Conservation (phyloP, 208 protist genomes). For the Crithidia thermophila region DNA sequence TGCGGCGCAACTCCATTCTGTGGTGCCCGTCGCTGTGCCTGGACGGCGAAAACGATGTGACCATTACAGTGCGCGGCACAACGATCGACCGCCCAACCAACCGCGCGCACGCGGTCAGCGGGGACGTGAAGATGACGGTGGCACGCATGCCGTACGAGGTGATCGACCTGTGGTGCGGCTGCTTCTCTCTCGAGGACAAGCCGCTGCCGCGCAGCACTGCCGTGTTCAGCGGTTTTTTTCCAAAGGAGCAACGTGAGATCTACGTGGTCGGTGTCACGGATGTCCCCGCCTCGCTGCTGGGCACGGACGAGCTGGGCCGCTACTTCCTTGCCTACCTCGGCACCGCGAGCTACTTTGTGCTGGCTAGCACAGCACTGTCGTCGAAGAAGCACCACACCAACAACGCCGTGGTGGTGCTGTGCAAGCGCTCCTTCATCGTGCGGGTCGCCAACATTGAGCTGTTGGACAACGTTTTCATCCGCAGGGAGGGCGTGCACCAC, state of each 20-base stretch:
- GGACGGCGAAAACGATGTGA: slow-evolving; percentile 56
- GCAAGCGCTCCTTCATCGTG: slow-evolving; percentile 64
- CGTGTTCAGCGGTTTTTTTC: slow-evolving; percentile 71
- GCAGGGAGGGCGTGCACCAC: slow-evolving; percentile 32
- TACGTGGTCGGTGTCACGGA: slow-evolving; percentile 75
- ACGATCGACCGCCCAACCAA: slow-evolving; percentile 57
- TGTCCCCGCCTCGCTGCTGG: slow-evolving; percentile 47
- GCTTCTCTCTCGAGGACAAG: slow-evolving; percentile 65
- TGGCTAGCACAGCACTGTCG: slow-evolving; percentile 45
- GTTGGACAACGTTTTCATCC: slow-evolving; percentile 38
- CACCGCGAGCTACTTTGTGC: slow-evolving; percentile 45
- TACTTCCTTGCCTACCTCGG: slow-evolving; percentile 71
- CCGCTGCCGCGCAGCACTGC: slow-evolving; percentile 50
- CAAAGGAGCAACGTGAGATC: slow-evolving; percentile 66
- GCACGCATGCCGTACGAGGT: slow-evolving; percentile 83
- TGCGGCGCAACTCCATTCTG: slow-evolving; percentile 69
- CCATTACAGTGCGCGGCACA: slow-evolving; percentile 69
- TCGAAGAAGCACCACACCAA: slow-evolving; percentile 42
- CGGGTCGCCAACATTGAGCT: slow-evolving; percentile 64
- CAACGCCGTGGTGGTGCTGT: slow-evolving; percentile 67
- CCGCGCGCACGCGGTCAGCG: slow-evolving; percentile 26
- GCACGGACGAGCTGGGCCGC: slow-evolving; percentile 41
- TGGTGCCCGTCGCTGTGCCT: slow-evolving; percentile 76
- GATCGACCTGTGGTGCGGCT: slow-evolving; percentile 80
- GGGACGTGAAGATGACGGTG: slow-evolving; percentile 61